Evolutionary conservation across 805 yeast species (phyloP), one percentile per base, ranked within the genome.

Genomic region (Millerozyma acaciae): DNA sequence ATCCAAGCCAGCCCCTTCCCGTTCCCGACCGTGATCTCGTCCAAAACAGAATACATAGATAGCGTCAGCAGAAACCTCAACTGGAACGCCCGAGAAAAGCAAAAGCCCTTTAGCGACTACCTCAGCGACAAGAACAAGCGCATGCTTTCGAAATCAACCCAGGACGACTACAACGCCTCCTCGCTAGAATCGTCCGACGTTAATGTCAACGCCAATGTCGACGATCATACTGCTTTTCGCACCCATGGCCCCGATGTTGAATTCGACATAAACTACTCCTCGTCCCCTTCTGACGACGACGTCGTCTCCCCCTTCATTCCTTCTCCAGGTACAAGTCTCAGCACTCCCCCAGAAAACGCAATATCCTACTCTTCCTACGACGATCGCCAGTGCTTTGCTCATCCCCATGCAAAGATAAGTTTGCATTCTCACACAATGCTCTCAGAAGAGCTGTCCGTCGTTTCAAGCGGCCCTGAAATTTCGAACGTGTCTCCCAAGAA

Each of bases 61-160:
- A 73, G 87, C 50, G 88, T 87, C 28, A 75, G 90, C 55, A 67
- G 95, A 47, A 80, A 94, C 18, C 62, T 93, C 52, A 87, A 90
- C 53, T 93, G 98, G 98, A 90, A 90, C 55, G 87, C 76, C 17
- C 73, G 97, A 44, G 93, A 87, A 51, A 79, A 79, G 35, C 97
- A 90, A 53, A 86, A 85, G 48, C 81, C 95, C 3, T 84, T 86
- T 53, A 33, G 44, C 32, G 38, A 30, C 31, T 29, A 25, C 10
- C 21, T 34, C 16, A 34, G 82, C 24, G 76, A 72, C 17, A 72
- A 75, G 54, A 79, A 76, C 49, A 44, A 48, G 66, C 70, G 45
- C 65, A 38, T 42, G 30, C 44, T 45, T 33, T 30, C 31, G 20
- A 45, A 38, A 23, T 35, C 27, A 7, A 30, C 21, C 6, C 16